Base-by-base conservation (phyloP, 176 grass and related monocot genomes). In the Otatea glauca region DNA sequence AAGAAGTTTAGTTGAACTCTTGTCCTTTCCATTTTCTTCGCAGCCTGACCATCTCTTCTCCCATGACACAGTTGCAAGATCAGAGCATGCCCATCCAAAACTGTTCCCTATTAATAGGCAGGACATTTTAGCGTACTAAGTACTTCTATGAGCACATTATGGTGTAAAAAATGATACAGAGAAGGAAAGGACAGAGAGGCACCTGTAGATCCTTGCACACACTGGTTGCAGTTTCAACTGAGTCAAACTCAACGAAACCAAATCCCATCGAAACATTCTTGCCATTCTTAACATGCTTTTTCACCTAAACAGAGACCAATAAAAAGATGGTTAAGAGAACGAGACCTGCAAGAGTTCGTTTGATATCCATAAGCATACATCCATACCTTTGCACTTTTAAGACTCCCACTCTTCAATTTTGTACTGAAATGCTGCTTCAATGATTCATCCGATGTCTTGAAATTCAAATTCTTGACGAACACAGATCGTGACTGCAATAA, bases 401-500 rank as follows among this genome's bases (percentile, higher is more conserved):
- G 87, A 59, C 64, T 62, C 81, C 93, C 89, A 21, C 41, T 89
- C 83, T 98, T 94, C 85, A 94, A 72, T 83, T 88, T 95, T 71
- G 85, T 78, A 86, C 86, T 85, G 74, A 95, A 95, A 89, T 98
- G 93, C 79, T 95, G 86, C 68, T 83, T 93, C 83, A 98, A 72
- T 0, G 61, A 89, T 83, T 98, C 96, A 75, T 98, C 96, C 11
- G 86, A 73, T 42, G 96, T 95, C 89, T 90, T 93, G 83, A 98
- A 95, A 83, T 98, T 98, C 76, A 98, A 88, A 79, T 98, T 94
- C 91, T 98, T 95, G 43, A 98, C 96, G 81, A 95, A 98, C 23
- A 95, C 38, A 60, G 96, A 98, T 53, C 93, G 91, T 27, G 91
- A 98, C 96, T 98, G 91, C 75, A 87, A 90, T 21, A n/a, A 87